A percentile compares a stretch with the other conserved stretches of the same genome.
Conservation (phyloP, 2,329 filamentous ascomycete species). For the Mycosphaerella sp. region DNA sequence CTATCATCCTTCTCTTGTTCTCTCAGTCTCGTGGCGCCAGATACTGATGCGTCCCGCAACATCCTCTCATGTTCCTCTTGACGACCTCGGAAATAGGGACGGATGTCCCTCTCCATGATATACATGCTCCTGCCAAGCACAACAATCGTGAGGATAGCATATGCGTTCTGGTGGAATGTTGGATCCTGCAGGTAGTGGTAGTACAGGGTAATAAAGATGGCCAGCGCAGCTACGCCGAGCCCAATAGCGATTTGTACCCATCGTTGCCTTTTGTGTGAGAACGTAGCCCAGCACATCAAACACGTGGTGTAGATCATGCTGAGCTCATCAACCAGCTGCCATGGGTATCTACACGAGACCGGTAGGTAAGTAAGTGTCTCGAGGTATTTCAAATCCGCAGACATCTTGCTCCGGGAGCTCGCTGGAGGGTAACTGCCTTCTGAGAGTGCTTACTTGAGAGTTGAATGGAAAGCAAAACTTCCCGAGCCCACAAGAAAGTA, state of each 20-base stretch:
- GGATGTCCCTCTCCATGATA: slow-evolving; percentile 63
- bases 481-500: slow-evolving; percentile 57
- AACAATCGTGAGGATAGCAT: slow-evolving; percentile 62
- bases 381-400: too few species aligned
- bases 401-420: too few species aligned
- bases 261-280: slow-evolving; percentile 59
- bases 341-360: slow-evolving; percentile 47
- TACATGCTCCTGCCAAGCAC: slow-evolving; percentile 69
- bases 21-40: slow-evolving; percentile 30
- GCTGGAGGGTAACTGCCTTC: background rate
- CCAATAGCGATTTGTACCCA: slow-evolving; percentile 51
- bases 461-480: slow-evolving; percentile 58
- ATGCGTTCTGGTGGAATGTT: slow-evolving; percentile 74
- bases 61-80: slow-evolving; percentile 35
- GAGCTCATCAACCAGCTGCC: slow-evolving; percentile 64
- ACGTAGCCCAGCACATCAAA: slow-evolving; percentile 65
- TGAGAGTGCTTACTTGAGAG: slow-evolving; percentile 41
- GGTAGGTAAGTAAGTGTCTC: background rate
- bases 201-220: slow-evolving; percentile 64
- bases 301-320: slow-evolving; percentile 68
- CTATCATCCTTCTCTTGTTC: slow-evolving; percentile 48
- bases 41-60: slow-evolving; percentile 18
- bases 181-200: slow-evolving; percentile 81
- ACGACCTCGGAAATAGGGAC: slow-evolving; percentile 48
- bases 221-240: slow-evolving; percentile 47